Base-by-base conservation (phyloP, 2,329 filamentous ascomycete species). In the Exophiala aquamarina region DNA sequence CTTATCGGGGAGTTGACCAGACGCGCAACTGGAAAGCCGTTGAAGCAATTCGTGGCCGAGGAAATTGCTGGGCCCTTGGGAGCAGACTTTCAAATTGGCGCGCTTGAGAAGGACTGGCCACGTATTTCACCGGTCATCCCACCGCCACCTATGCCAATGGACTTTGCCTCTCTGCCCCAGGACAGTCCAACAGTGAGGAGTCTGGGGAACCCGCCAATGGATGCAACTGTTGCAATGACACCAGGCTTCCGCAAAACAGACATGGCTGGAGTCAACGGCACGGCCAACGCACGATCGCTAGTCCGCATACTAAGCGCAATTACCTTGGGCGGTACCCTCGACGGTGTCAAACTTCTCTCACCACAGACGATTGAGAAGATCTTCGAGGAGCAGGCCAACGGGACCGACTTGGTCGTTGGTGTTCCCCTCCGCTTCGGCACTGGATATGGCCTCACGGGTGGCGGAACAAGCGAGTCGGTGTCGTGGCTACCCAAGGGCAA, bases 61-160 rank as follows among this genome's bases (percentile, higher is more conserved):
- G 69, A 72, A 40, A 69, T 79, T 17, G 63, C 70, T 0, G 57
- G 40, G 0, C 73, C 75, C 0, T 52, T 73, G 3, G 54, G 55
- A 0, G 74, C 74, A 2, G 76, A 78, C 54, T 76, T 76, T 44
- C 66, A 70, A 33, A 61, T 78, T 13, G 74, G 74, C 1, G 61
- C 68, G 2, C 39, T 52, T 1, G 70, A 77, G 39, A 56, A 65
- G 5, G 68, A 76, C 49, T 70, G 64, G 64, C 31, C 50, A 3
- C 72, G 74, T 7, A 57, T 73, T 3, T 63, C 70, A 0, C 60
- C 68, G 5, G 48, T 72, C 3, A 47, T 68, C 0, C 54, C 66
- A 3, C 52, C 61, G 1, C 41, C 57, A 3, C 39, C 56, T 0
- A 19, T 49, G 0, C 32, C 34, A 2, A 2, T 55, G 3, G 59